Evolutionary conservation across 129 eudicot species (phyloP).

Genomic region (Ambrosia artemisiifolia): DNA sequence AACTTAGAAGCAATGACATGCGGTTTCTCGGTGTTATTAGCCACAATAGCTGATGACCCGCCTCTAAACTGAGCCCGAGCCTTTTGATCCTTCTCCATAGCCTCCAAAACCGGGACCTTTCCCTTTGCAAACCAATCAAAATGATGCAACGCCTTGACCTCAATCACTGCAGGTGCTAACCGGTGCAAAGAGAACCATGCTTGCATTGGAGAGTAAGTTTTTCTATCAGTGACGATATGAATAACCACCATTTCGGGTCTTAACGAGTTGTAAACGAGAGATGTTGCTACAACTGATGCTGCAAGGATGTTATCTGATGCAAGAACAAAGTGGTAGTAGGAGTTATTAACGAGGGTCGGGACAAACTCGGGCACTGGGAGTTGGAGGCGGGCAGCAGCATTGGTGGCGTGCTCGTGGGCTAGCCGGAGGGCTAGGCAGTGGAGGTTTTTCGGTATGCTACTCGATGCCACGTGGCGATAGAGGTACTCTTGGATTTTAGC

Average conservation of each 20-base stretch:
- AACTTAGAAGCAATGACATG: constrained; percentile 76
- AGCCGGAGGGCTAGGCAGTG: constrained; percentile 71
- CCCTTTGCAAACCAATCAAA: constrained; percentile 96
- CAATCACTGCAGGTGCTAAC: constrained; percentile 74
- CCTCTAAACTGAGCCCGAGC: constrained; percentile 76
- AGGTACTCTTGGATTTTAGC: constrained; percentile 91
- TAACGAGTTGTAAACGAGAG: constrained; percentile 71
- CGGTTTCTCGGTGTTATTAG: constrained; percentile 76
- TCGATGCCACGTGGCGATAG: constrained; percentile 92
- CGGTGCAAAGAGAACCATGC: constrained; percentile 94
- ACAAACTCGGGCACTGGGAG: constrained; percentile 75
- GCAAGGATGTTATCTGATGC: constrained; percentile 95
- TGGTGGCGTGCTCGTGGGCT: constrained; percentile 82
- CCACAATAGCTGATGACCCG: constrained; percentile 82
- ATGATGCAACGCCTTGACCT: constrained; percentile 79
- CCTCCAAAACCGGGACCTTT: constrained; percentile 84
- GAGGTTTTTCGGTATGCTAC: constrained; percentile 88
- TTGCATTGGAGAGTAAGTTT: constrained; percentile 84
- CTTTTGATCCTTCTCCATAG: constrained; percentile 88
- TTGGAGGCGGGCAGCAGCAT: constrained; percentile 79
- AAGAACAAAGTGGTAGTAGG: constrained; percentile 77
- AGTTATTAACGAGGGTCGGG: constrained; percentile 81
- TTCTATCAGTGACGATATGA: constrained; percentile 78
- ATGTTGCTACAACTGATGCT: constrained; percentile 84
- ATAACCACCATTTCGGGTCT: constrained; percentile 70